Percentiles rank a stretch among this genome's conserved stretches.
Evolutionary conservation across 2,329 filamentous ascomycete genomes (phyloP).

Genomic region (Didymella segeticola): DNA sequence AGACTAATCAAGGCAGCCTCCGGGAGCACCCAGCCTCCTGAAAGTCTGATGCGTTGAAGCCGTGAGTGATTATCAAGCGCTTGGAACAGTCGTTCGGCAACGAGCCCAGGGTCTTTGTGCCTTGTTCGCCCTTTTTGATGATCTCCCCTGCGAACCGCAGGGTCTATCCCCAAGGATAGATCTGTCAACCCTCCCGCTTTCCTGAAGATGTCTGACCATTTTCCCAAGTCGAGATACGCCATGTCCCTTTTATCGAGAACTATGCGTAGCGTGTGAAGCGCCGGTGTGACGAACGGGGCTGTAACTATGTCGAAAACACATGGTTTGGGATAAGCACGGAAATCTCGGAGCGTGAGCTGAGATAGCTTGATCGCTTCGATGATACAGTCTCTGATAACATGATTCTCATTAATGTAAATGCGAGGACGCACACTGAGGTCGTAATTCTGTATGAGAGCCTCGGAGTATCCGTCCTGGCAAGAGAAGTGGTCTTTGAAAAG

Average conservation of each 20-base stretch:
- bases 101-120: too few relatives aligned
- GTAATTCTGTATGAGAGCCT: neutral
- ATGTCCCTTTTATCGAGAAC: neutral
- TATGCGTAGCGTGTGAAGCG: neutral
- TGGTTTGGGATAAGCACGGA: neutral
- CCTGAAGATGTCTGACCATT: neutral
- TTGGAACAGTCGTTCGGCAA: neutral
- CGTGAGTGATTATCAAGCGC: neutral
- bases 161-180: neutral
- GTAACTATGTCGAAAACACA: neutral
- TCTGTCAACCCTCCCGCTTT: neutral
- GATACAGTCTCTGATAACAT: neutral
- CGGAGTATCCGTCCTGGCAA: neutral
- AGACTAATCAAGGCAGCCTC: neutral
- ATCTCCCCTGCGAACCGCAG: too few relatives aligned
- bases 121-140: too few relatives aligned
- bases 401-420: neutral
- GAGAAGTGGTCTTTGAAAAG: neutral
- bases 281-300: neutral
- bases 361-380: neutral
- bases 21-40: neutral
- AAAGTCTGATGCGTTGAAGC: neutral
- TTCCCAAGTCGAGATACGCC: neutral
- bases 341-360: neutral
- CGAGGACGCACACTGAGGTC: neutral